A percentile compares a stretch with the other conserved stretches of the same genome.
These are phyloP conservation scores for Ceratocystis eucalypticola DNA, from an alignment of 2,329 filamentous ascomycete species.

Conservation along the genomic window DNA sequence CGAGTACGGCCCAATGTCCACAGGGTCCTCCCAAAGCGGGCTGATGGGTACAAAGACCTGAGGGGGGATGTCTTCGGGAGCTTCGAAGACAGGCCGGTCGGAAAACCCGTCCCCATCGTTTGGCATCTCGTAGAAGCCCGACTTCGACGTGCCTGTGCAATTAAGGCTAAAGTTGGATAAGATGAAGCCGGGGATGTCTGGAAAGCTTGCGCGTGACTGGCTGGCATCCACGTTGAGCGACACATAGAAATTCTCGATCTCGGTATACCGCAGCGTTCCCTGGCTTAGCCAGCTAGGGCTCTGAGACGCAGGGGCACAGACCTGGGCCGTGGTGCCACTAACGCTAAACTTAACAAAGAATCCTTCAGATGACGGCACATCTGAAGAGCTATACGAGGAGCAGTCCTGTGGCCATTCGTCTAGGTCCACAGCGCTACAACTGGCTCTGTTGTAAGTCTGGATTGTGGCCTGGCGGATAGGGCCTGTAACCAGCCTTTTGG, in stretches of 20 bases:
- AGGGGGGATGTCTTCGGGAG: not conserved
- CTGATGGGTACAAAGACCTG: constrained; percentile 14
- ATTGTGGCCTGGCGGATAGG: constrained; percentile 16
- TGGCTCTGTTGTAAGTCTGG: constrained; percentile 4
- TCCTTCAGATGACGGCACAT: constrained; percentile 9
- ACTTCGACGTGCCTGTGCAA: constrained; percentile 9
- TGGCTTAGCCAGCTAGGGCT: constrained; percentile 8
- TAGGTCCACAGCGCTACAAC: constrained; percentile 7
- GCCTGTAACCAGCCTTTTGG: constrained; percentile 12
- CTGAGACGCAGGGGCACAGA: constrained; percentile 12
- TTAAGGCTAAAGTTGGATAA: constrained; percentile 12
- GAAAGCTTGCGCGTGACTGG: not conserved
- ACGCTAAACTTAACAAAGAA: constrained; percentile 7
- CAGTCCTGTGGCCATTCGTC: constrained; percentile 11
- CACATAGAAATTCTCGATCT: constrained; percentile 11
- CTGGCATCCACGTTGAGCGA: not conserved
- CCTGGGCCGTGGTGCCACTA: constrained; percentile 1
- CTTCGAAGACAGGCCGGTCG: constrained; percentile 7
- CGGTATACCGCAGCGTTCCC: constrained; percentile 9
- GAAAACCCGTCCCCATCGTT: constrained; percentile 8
- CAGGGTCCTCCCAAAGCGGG: not conserved
- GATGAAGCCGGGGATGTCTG: constrained; percentile 10
- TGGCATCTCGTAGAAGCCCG: constrained; percentile 17
- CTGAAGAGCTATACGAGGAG: constrained; percentile 9
- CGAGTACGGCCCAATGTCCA: constrained; percentile 17